Evolutionary conservation across 345 rosid species (phyloP).

Genomic region (Ricinus communis): DNA sequence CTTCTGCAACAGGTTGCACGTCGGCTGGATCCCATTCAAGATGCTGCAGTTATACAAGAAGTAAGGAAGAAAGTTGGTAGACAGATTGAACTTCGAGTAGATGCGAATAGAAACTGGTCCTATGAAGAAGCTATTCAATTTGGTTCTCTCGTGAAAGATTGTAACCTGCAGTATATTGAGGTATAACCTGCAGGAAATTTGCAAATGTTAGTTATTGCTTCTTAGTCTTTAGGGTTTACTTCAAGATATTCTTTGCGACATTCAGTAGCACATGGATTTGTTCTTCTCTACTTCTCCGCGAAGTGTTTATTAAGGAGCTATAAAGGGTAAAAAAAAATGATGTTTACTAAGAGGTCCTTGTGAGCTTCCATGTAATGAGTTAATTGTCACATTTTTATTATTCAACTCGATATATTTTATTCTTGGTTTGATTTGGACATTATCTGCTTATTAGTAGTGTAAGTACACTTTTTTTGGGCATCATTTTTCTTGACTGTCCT

Average conservation of each 20-base stretch:
- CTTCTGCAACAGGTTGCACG: constrained; percentile 73
- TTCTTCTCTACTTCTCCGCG: background rate
- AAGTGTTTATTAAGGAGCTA: too few species aligned
- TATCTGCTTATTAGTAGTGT: background rate
- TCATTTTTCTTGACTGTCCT: constrained; percentile 1
- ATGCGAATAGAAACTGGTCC: constrained; percentile 89
- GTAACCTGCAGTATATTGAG: constrained; percentile 85
- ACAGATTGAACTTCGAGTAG: constrained; percentile 75
- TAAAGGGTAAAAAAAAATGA: background rate
- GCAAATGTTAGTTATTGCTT: background rate
- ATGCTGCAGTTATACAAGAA: constrained; percentile 77
- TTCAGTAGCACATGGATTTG: background rate
- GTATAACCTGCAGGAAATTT: constrained; percentile 33
- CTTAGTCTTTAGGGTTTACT: constrained; percentile 9
- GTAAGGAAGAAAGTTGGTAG: constrained; percentile 70
- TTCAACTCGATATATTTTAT: background rate
- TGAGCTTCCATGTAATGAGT: background rate
- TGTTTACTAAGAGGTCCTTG: background rate
- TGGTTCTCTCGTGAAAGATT: constrained; percentile 62
- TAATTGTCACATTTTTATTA: background rate
- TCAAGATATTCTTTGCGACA: background rate
- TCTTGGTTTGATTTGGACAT: background rate
- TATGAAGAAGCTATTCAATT: constrained; percentile 76
- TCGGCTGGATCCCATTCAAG: constrained; percentile 59
- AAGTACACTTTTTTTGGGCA: background rate